A percentile compares a stretch with the other conserved stretches of the same genome.
These are phyloP conservation scores for Euphorbia celastroides DNA, from an alignment of 441 rosid genomes.

Conservation along the genomic window DNA sequence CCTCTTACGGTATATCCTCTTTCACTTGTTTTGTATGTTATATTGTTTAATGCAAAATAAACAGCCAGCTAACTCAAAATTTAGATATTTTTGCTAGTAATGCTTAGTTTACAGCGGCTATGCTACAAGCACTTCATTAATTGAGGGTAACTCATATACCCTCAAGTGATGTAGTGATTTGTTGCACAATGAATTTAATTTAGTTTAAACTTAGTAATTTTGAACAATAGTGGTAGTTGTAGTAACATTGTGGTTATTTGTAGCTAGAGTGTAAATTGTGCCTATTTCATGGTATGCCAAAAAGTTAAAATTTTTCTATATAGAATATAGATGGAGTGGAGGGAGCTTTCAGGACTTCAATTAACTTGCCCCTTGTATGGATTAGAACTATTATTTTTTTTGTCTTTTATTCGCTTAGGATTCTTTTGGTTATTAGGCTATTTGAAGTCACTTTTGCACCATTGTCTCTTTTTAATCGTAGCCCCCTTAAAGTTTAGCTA, in stretches of 20 bases:
- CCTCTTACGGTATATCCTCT: slow-evolving; percentile 64
- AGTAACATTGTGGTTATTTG: no score
- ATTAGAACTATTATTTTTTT: neutral
- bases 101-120: neutral
- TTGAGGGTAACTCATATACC: no score
- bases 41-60: slow-evolving; percentile 11
- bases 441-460: neutral
- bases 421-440: neutral
- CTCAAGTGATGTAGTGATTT: no score
- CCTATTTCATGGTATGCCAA: no score
- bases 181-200: no score
- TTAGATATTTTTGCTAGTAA: slow-evolving; percentile 1
- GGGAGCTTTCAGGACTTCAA: neutral
- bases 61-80: slow-evolving; percentile 2
- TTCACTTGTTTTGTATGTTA: slow-evolving; percentile 18
- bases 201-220: no score
- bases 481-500: neutral
- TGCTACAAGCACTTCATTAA: no score
- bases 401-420: neutral
- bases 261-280: no score
- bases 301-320: no score
- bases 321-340: no score
- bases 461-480: neutral
- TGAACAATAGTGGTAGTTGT: no score
- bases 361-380: neutral